Conservation (phyloP, 129 eudicot species). For the Ambrosia trifida region DNA sequence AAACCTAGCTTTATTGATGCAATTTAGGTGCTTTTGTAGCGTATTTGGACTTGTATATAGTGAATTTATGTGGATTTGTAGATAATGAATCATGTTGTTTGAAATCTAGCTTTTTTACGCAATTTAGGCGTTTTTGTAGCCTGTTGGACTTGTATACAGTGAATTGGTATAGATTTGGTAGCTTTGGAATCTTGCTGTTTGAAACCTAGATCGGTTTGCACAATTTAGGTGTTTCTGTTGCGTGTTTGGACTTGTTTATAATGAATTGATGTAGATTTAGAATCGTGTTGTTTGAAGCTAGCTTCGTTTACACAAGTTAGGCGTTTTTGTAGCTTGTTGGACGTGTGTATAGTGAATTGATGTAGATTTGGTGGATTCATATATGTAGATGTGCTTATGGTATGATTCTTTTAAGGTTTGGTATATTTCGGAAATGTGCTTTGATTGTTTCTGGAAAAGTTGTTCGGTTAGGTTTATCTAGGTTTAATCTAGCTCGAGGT, state of each 20-base stretch:
- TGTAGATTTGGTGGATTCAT: neutral
- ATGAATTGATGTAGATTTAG: constrained; percentile 18
- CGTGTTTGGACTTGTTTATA: neutral
- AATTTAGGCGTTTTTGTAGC: constrained; percentile 10
- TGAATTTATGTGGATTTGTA: constrained; percentile 7
- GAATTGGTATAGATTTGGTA: constrained; percentile 6
- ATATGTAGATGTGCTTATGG: constrained; percentile 1
- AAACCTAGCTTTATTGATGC: constrained; percentile 24
- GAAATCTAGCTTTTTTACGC: constrained; percentile 24
- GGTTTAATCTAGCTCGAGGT: constrained; percentile 21
- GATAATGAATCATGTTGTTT: constrained; percentile 8
- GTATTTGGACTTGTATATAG: constrained; percentile 3
- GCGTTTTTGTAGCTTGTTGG: constrained; percentile 9
- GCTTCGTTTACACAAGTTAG: constrained; percentile 24
- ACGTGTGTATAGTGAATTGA: constrained; percentile 6
- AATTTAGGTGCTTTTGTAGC: constrained; percentile 12
- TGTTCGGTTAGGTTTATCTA: constrained; percentile 28
- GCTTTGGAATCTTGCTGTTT: no score
- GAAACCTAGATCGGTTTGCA: no score
- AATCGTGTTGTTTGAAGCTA: neutral
- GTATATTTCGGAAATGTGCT: neutral
- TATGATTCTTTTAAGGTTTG: neutral
- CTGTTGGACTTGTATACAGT: constrained; percentile 5
- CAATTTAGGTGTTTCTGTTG: no score
- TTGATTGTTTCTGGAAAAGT: constrained; percentile 4